Evolutionary conservation across 2,329 filamentous ascomycete species (phyloP).

Genomic region (Hymenoscyphus salicellus): DNA sequence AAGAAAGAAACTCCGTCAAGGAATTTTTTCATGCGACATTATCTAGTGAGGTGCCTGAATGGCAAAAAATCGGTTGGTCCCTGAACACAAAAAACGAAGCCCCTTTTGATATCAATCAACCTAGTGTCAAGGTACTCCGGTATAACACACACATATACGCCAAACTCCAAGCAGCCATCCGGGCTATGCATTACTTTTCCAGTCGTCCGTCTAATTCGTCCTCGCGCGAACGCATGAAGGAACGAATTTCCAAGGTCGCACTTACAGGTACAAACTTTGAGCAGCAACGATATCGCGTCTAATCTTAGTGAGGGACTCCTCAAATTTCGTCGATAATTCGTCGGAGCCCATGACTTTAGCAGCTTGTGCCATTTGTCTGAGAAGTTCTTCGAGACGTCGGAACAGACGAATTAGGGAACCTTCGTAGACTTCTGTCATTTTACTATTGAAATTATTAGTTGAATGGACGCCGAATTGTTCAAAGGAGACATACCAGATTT

Average conservation of each 20-base stretch:
- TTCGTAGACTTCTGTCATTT: constrained; percentile 99
- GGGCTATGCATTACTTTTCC: constrained; percentile 17
- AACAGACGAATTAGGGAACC: constrained; percentile 95
- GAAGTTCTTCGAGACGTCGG: constrained; percentile 86
- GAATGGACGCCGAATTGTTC: constrained; percentile 22
- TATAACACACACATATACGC: constrained; percentile 14
- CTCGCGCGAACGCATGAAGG: background rate
- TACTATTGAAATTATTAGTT: constrained; percentile 50
- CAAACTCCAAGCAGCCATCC: constrained; percentile 15
- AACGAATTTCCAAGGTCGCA: background rate
- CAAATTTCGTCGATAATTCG: constrained; percentile 89
- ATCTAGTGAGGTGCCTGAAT: background rate
- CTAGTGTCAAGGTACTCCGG: background rate
- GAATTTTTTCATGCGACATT: background rate
- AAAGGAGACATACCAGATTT: constrained; percentile 76
- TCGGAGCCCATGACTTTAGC: constrained; percentile 98
- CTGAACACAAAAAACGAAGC: background rate
- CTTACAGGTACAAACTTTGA: constrained; percentile 84
- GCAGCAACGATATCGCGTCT: constrained; percentile 91
- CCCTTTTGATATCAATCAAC: background rate
- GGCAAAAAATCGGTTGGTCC: background rate
- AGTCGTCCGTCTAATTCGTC: background rate
- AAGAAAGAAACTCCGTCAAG: background rate
- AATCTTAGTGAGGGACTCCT: constrained; percentile 78
- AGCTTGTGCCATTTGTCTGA: constrained; percentile 93